Percentiles rank a stretch among this genome's conserved stretches.
These are phyloP conservation scores for Penicillium ucsense DNA, from an alignment of 495 filamentous ascomycete genomes.

Conservation along the genomic window DNA sequence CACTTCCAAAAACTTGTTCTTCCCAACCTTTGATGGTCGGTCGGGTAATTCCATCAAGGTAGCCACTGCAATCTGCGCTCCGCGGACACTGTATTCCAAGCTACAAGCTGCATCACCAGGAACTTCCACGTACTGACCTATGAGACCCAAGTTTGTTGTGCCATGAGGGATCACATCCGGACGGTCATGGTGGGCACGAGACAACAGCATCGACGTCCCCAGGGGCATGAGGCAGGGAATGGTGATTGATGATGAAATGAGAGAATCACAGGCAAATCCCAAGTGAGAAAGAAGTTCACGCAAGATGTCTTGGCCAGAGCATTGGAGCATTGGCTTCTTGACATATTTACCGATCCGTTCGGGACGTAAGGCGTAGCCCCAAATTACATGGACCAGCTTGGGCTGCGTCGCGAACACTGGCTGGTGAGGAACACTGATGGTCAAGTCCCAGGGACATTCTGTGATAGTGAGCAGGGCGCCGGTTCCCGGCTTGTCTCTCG, in stretches of 20 bases:
- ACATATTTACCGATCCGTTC: slow-evolving; percentile 23
- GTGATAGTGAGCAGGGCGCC: background rate
- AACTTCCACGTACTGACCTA: slow-evolving; percentile 38
- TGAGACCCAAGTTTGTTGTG: slow-evolving; percentile 27
- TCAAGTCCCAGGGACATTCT: background rate
- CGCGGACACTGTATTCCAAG: slow-evolving; percentile 34
- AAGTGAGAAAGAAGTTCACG: slow-evolving; percentile 28
- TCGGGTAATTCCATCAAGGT: slow-evolving; percentile 11
- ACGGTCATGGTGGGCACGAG: slow-evolving; percentile 19
- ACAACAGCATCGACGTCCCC: slow-evolving; percentile 19
- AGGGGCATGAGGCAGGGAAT: slow-evolving; percentile 30
- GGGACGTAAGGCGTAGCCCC: slow-evolving; percentile 33
- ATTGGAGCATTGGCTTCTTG: slow-evolving; percentile 31
- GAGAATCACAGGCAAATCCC: slow-evolving; percentile 8
- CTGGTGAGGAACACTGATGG: slow-evolving; percentile 12
- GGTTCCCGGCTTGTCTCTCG: background rate
- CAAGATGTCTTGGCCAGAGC: slow-evolving; percentile 32
- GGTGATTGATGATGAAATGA: slow-evolving; percentile 13
- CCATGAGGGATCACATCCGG: slow-evolving; percentile 27
- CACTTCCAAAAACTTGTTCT: background rate
- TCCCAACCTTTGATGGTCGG: background rate
- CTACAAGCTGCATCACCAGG: slow-evolving; percentile 28
- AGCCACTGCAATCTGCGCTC: slow-evolving; percentile 33
- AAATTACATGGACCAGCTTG: slow-evolving; percentile 18
- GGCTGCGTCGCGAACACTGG: slow-evolving; percentile 31